Conservation (phyloP, 148 eudicot genomes). For the Chenopodium quinoa region DNA sequence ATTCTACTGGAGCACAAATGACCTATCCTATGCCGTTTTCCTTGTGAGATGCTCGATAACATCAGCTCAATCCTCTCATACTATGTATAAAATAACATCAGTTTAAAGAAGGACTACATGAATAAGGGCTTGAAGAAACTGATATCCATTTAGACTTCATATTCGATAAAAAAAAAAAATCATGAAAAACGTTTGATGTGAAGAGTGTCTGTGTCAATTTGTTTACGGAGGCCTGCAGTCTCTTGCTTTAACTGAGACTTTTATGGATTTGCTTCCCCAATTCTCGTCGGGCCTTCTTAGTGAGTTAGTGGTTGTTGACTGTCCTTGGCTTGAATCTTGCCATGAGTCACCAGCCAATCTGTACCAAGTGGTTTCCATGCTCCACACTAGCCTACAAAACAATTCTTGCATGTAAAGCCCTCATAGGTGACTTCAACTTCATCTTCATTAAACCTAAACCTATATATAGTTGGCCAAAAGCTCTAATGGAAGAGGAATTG, state of each 20-base stretch:
- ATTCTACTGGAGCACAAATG: no score
- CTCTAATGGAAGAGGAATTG: background rate
- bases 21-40: no score
- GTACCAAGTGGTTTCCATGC: background rate
- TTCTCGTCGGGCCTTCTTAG: background rate
- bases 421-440: background rate
- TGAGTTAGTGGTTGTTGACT: background rate
- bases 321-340: background rate
- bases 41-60: no score
- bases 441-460: background rate
- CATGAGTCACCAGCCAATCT: background rate
- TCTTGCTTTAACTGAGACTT: background rate
- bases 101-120: no score
- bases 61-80: no score
- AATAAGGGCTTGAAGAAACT: no score
- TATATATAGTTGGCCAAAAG: background rate
- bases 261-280: background rate
- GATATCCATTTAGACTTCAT: no score
- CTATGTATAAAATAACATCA: no score
- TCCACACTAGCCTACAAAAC: background rate
- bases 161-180: no score
- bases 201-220: background rate
- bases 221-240: background rate
- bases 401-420: background rate
- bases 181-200: background rate